These are phyloP conservation scores for Fraxinus sp. DNA, from an alignment of 305 asterid genomes.

Conservation along the genomic window DNA sequence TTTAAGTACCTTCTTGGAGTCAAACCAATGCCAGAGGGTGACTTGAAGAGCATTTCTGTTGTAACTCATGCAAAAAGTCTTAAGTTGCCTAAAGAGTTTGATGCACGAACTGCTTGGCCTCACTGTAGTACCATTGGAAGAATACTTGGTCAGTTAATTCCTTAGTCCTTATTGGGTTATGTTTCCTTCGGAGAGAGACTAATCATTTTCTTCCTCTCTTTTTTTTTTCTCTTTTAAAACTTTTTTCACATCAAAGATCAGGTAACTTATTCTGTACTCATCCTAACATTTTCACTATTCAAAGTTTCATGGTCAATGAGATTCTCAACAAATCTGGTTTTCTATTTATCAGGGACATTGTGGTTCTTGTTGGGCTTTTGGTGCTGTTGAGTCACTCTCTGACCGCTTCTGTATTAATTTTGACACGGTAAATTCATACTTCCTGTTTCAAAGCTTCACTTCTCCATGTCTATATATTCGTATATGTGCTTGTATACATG, in stretches of 20 bases:
- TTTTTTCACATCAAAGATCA: conserved; percentile 53
- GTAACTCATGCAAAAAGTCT: conserved; percentile 44
- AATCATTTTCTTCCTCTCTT: conserved; percentile 28
- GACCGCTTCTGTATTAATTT: conserved; percentile 88
- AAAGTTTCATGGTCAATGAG: not conserved
- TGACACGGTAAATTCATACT: conserved; percentile 43
- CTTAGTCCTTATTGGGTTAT: conserved; percentile 27
- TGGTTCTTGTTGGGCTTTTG: conserved; percentile 99
- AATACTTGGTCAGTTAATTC: conserved; percentile 69
- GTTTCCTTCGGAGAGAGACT: conserved; percentile 28
- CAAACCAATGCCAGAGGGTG: conserved; percentile 53
- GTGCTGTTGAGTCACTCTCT: conserved; percentile 80
- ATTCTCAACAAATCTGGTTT: conserved; percentile 22
- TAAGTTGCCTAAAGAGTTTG: conserved; percentile 62
- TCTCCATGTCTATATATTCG: not conserved
- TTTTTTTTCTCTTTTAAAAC: conserved; percentile 19
- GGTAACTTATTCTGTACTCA: conserved; percentile 47
- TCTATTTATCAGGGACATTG: conserved; percentile 73
- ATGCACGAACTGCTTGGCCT: conserved; percentile 84
- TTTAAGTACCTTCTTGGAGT: conserved; percentile 87
- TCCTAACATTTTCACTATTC: conserved; percentile 12
- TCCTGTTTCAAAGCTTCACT: not conserved
- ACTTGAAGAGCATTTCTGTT: conserved; percentile 45
- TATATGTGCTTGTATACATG: not conserved
- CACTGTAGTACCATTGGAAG: conserved; percentile 62